Conservation (phyloP, 306 rosid species). For the Dalbergia cultrata region DNA sequence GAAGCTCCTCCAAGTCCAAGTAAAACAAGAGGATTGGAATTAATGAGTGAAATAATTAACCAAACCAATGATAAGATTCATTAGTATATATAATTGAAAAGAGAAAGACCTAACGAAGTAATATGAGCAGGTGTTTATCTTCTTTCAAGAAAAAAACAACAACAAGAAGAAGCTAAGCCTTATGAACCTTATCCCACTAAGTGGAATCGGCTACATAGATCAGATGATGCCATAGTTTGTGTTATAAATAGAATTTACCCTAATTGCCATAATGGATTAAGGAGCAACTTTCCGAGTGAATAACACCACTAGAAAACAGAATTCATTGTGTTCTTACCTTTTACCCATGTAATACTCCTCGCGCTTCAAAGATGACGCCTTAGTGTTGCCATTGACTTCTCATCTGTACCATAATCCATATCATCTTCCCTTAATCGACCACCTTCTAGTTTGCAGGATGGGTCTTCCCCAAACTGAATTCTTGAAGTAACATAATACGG, state of each 20-base stretch:
- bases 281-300: constrained; percentile 17
- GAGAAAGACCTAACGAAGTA: neutral
- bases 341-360: constrained; percentile 88
- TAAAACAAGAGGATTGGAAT: constrained; percentile 31
- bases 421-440: constrained; percentile 90
- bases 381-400: constrained; percentile 95
- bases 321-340: constrained; percentile 64
- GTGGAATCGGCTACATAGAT: no score
- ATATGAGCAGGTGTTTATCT: neutral
- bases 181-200: no score
- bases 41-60: constrained; percentile 23
- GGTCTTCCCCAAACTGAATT: constrained; percentile 85
- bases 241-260: constrained; percentile 32
- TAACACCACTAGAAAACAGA: constrained; percentile 25
- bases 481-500: no score
- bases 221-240: neutral
- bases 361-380: constrained; percentile 89
- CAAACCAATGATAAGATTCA: constrained; percentile 19
- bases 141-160: no score
- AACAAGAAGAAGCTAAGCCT: no score
- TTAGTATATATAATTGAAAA: constrained; percentile 5
- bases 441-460: constrained; percentile 96
- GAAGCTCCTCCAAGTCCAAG: constrained; percentile 35
- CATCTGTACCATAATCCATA: constrained; percentile 97
- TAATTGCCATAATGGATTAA: constrained; percentile 22